Evolutionary conservation across 2,329 filamentous ascomycete species (phyloP), one percentile per base, ranked within the genome.

Genomic region (Pseudogymnoascus sp.): DNA sequence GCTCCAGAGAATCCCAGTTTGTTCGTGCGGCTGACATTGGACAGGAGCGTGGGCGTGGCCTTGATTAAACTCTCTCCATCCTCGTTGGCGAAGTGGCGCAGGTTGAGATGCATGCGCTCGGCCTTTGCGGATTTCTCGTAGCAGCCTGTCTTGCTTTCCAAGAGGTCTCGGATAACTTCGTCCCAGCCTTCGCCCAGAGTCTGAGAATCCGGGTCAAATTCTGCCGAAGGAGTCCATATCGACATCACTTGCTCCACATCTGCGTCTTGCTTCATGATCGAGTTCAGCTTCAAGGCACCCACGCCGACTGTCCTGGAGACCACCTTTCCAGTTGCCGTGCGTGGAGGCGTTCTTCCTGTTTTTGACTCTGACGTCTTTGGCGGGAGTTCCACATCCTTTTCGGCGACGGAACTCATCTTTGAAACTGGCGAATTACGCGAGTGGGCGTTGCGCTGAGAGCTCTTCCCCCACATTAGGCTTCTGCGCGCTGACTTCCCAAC

Each of bases 1-100:
- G 93, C 93, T 11, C 93, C 93, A 3, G 93, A 91, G 73, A 99
- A 97, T 1, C 93, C 95, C 74, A 97, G 93, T 73, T 95, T 95
- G 70, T 82, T 88, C 0, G 93, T 96, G 74, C 89, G 89, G 64
- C 82, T 82, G 65, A 97, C 84, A 61, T 89, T 87, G 61, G 96
- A 88, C 13, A 99, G 84, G 13, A 96, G 78, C 0, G 93, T 97
- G 0, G 95, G 95, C 2, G 91, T 96, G 59, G 88, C 86, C 71
- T 89, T 91, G 71, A 97, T 89, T 42, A 99, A 82, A 0, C 78
- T 80, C 67, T 96, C 91, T 0, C 91, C 86, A 70, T 97, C 91
- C 1, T 85, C 80, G 69, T 89, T 83, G 37, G 86, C 82, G 73
- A 97, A 97, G 1, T 89, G 82, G 68, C 88, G 89, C 13, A 97